Percentiles rank a stretch among this genome's conserved stretches.
These are phyloP conservation scores for Trichophyton rubrum DNA, from an alignment of 2,329 filamentous ascomycete species.

Conservation along the genomic window DNA sequence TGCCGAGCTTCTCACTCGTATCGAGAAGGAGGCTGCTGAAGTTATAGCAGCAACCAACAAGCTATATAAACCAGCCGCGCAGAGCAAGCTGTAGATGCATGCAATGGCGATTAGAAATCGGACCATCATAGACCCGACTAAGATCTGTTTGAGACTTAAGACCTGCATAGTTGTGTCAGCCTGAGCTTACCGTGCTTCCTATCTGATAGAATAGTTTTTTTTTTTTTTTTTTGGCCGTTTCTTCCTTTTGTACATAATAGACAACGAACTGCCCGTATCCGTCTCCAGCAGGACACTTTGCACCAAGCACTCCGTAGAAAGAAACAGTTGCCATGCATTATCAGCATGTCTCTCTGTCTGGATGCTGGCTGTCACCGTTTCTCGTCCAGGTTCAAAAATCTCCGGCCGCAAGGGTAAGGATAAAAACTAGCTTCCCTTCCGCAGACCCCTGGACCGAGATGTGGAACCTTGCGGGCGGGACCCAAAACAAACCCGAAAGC, in stretches of 20 bases:
- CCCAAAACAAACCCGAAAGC: neutral
- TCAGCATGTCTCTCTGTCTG: neutral
- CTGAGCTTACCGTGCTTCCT: neutral
- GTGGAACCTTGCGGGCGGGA: conserved; percentile 4
- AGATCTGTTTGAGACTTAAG: neutral
- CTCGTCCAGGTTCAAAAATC: neutral
- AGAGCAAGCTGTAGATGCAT: conserved; percentile 10
- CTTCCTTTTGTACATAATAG: neutral
- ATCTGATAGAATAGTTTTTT: neutral
- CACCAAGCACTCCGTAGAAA: neutral
- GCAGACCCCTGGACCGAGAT: conserved; percentile 1
- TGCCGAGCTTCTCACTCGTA: conserved; percentile 53
- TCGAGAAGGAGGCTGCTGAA: conserved; percentile 63
- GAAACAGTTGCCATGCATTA: no score
- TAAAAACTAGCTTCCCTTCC: conserved; percentile 4
- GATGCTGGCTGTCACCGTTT: neutral
- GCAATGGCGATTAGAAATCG: neutral
- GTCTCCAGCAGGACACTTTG: neutral
- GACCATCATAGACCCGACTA: neutral
- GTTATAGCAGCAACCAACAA: conserved; percentile 48
- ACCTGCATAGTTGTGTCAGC: neutral
- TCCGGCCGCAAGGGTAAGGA: neutral
- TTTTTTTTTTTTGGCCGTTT: neutral
- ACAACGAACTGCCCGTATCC: neutral
- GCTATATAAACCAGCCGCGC: conserved; percentile 31